Evolutionary conservation across 352 stramenopile genomes (phyloP), one percentile per base, ranked within the genome.

Genomic region (Phytopythium ostracodes): DNA sequence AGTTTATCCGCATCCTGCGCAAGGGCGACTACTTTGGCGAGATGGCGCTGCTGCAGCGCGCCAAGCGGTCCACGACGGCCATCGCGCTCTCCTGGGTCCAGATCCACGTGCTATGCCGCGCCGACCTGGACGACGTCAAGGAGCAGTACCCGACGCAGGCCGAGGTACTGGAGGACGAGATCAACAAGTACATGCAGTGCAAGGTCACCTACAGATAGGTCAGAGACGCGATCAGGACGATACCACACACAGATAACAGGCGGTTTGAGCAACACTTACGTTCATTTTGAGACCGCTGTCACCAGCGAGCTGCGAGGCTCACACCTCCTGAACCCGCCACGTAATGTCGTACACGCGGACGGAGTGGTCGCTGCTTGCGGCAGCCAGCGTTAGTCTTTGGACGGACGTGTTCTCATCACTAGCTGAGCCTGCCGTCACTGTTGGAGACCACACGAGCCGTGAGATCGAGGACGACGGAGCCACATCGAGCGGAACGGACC

Each of bases 11-110:
- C 18, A 87, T 90, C 25, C 69, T 92, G 38, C 71, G 72, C 11
- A 87, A 87, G 50, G 83, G 83, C 20, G 80, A 92, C 31, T 92
- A 91, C 62, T 89, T 92, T 61, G 83, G 81, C 5, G 84, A 92
- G 49, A 92, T 90, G 80, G 79, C 78, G 15, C 56, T 92, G 35
- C 60, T 92, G 38, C 81, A 92, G 44, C 61, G 70, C 24, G 67
- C 80, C n/a, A 87, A 83, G 57, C 76, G 83, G 9, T 87, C 81
- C 2, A 86, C 81, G 0, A 89, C 81, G 6, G 70, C 77, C 24
- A 71, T 89, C n/a, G 83, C 83, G 7, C 67, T 90, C 15, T 79
- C 78, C n/a, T 90, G 80, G 80, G 80, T 90, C 15, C 79, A 88
- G 43, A 90, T 92, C 50, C 81, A 90, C 51, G 79, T 89, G 43